phyloP scores from a whole-genome alignment of 225 moss, liverwort and hornwort genomes.

The Climacium dendroides region DNA sequence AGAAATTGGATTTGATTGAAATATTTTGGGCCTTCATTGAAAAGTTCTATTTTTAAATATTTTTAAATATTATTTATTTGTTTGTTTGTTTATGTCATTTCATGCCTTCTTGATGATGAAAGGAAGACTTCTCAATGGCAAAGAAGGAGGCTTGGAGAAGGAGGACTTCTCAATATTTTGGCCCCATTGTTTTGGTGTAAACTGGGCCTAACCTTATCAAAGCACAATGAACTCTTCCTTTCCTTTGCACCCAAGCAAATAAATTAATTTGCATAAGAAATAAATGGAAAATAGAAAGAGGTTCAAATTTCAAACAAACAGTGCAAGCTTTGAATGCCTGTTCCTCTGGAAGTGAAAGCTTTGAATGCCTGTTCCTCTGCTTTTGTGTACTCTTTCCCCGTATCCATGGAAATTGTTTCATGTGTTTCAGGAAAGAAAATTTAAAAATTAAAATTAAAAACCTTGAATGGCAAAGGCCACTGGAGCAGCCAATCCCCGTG shows the following conservation, averaged over 20 bases:
- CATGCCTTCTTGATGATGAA: no score
- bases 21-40: rapidly evolving
- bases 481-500: neutral
- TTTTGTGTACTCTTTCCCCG: no score
- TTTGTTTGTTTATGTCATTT: no score
- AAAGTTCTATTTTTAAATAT: neutral
- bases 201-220: neutral
- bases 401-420: no score
- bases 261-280: neutral
- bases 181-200: neutral
- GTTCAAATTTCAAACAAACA: no score
- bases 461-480: neutral
- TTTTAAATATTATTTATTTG: neutral
- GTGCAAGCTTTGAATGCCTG: no score
- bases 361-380: no score
- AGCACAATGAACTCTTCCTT: neutral
- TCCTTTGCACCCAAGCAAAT: neutral
- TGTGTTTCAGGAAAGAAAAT: no score
- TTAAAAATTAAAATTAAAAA: no score
- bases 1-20: neutral
- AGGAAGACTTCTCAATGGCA: neutral
- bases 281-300: neutral
- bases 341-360: no score
- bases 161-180: neutral
- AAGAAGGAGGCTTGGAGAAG: no score